phyloP scores from a whole-genome alignment of 1,284 basidiomycete genomes.

The Ganoderma sinense region DNA sequence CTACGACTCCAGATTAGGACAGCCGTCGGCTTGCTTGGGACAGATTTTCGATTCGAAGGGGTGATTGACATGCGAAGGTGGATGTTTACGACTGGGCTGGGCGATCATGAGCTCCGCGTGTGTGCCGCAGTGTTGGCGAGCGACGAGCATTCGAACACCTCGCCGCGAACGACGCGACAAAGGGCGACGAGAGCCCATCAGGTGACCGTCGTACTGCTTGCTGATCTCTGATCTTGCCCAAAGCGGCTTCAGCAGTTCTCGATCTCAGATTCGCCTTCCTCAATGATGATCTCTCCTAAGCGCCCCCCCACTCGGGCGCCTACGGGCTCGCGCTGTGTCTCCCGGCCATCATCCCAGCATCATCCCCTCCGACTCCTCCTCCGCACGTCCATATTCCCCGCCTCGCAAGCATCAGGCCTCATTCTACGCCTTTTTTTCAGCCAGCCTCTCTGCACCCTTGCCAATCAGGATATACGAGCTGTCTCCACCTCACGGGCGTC shows the following conservation, averaged over 20 bases:
- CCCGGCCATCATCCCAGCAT: neutral
- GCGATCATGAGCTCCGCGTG: conserved; percentile 16
- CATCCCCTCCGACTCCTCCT: neutral
- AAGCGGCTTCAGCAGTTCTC: conserved; percentile 2
- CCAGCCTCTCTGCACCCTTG: neutral
- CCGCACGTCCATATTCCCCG: neutral
- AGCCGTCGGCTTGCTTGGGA: neutral
- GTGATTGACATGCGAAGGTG: conserved; percentile 8
- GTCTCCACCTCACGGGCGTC: conserved; percentile 21
- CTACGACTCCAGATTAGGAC: conserved; percentile 8
- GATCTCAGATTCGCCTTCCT: conserved; percentile 22
- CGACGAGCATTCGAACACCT: conserved; percentile 9
- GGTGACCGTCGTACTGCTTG: conserved; percentile 27
- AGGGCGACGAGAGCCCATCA: conserved; percentile 22
- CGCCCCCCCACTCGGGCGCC: no score
- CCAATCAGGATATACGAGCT: conserved; percentile 13
- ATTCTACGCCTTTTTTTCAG: neutral
- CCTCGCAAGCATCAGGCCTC: neutral
- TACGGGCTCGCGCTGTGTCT: neutral
- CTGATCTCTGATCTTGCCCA: conserved; percentile 24
- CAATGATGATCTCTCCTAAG: no score
- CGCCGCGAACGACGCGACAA: conserved; percentile 15
- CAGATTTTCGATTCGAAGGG: conserved; percentile 6
- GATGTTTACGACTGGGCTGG: conserved; percentile 10
- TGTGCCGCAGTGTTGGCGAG: conserved; percentile 7